phyloP scores from a whole-genome alignment of 345 rosid species.

The Boechera retrofracta region DNA sequence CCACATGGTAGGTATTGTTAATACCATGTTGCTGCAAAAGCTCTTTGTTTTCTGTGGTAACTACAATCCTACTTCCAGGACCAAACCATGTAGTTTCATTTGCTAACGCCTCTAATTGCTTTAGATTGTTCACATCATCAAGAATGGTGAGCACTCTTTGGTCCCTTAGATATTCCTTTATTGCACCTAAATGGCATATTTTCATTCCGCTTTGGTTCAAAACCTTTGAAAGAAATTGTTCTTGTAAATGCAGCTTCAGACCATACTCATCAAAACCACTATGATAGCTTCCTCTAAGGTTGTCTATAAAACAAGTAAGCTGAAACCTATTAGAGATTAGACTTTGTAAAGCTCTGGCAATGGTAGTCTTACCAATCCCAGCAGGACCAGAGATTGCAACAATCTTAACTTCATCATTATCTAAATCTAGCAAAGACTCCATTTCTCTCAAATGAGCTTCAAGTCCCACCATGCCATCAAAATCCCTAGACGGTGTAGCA shows the following conservation, averaged over 20 bases:
- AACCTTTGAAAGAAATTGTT: background rate
- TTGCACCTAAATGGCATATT: background rate
- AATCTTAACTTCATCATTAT: background rate
- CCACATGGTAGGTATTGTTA: background rate
- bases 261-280: background rate
- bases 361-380: conserved; percentile 17
- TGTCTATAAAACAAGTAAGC: background rate
- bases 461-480: background rate
- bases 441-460: background rate
- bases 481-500: background rate
- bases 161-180: background rate
- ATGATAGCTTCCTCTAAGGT: background rate
- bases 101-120: conserved; percentile 52
- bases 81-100: conserved; percentile 49
- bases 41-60: conserved; percentile 58
- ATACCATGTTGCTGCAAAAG: conserved; percentile 25
- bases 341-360: background rate
- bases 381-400: conserved; percentile 28
- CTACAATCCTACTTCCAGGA: conserved; percentile 56
- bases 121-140: conserved; percentile 55
- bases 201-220: conserved; percentile 24
- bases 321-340: background rate
- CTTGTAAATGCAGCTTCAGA: background rate
- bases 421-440: background rate
- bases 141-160: conserved; percentile 49